Percentiles rank a stretch among this genome's conserved stretches.
phyloP scores from a whole-genome alignment of 1,284 basidiomycete species.

The Cutaneotrichosporon arboriforme region DNA sequence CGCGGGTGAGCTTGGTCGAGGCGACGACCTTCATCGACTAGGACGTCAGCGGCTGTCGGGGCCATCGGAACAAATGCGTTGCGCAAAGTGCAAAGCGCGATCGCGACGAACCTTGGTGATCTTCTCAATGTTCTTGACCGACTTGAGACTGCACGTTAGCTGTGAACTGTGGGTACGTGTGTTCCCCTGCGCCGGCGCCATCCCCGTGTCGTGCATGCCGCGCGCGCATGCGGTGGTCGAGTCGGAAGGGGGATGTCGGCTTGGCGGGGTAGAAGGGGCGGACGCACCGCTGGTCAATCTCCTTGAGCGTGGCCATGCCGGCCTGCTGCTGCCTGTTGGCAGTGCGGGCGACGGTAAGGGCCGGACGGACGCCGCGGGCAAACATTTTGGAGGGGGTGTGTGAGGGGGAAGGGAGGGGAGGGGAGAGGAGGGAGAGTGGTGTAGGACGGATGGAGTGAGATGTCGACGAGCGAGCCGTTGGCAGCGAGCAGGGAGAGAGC shows the following conservation, averaged over 20 bases:
- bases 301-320: slow-evolving; percentile 94
- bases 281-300: slow-evolving; percentile 78
- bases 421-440: slow-evolving; percentile 20
- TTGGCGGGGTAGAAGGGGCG: not conserved
- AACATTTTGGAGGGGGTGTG: slow-evolving; percentile 34
- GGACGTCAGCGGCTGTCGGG: slow-evolving; percentile 1
- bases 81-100: too few relatives aligned
- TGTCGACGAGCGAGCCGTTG: slow-evolving; percentile 2
- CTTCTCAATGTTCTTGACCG: slow-evolving; percentile 97
- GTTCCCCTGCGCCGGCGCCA: not conserved
- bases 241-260: slow-evolving; percentile 46
- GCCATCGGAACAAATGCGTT: not conserved
- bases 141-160: slow-evolving; percentile 57
- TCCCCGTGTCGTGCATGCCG: not conserved
- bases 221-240: not conserved
- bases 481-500: not conserved
- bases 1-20: slow-evolving; percentile 92
- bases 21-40: slow-evolving; percentile 99
- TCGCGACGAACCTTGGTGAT: slow-evolving; percentile 77
- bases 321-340: slow-evolving; percentile 58
- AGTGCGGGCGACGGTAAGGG: slow-evolving; percentile 53
- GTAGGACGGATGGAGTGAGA: not conserved
- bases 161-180: not conserved
- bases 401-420: slow-evolving; percentile 12
- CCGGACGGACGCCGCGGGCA: slow-evolving; percentile 60